Conservation (phyloP, 2,329 filamentous ascomycete species). For the Daldinia sp. region DNA sequence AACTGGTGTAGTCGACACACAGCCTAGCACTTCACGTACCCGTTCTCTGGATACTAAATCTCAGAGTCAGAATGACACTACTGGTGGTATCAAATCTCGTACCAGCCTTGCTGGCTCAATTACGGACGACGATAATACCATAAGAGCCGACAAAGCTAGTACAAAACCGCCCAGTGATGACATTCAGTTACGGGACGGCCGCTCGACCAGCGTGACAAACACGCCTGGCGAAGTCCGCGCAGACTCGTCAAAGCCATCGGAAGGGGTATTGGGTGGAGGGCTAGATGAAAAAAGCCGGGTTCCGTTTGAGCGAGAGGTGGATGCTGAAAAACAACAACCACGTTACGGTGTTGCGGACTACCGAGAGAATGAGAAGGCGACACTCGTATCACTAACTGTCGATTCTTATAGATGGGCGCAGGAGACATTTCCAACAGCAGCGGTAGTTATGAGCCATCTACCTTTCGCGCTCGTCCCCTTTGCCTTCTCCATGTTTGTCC, state of each 20-base stretch:
- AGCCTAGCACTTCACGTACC: not conserved
- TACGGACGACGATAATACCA: not conserved
- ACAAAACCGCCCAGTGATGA: conserved; percentile 7
- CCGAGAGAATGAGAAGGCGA: conserved; percentile 53
- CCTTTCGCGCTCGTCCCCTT: conserved; percentile 78
- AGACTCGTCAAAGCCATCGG: conserved; percentile 23
- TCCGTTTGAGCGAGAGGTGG: conserved; percentile 29
- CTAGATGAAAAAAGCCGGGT: conserved; percentile 27
- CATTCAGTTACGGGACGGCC: not conserved
- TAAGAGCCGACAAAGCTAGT: not conserved
- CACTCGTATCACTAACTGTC: conserved; percentile 63
- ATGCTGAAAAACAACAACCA: conserved; percentile 35
- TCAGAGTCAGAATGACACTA: not conserved
- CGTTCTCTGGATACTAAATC: not conserved
- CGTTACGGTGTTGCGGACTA: conserved; percentile 14
- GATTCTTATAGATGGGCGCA: conserved; percentile 69
- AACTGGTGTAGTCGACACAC: not conserved
- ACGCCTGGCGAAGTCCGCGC: conserved; percentile 16
- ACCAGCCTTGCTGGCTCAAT: not conserved
- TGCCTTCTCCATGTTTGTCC: conserved; percentile 79
- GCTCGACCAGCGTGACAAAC: conserved; percentile 23
- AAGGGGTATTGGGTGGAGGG: conserved; percentile 20
- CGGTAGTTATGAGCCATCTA: conserved; percentile 73
- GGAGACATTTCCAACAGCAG: conserved; percentile 77
- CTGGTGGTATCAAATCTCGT: not conserved